phyloP scores from a whole-genome alignment of 192 early-diverging fungal genomes.

The Coemansia sp. region DNA sequence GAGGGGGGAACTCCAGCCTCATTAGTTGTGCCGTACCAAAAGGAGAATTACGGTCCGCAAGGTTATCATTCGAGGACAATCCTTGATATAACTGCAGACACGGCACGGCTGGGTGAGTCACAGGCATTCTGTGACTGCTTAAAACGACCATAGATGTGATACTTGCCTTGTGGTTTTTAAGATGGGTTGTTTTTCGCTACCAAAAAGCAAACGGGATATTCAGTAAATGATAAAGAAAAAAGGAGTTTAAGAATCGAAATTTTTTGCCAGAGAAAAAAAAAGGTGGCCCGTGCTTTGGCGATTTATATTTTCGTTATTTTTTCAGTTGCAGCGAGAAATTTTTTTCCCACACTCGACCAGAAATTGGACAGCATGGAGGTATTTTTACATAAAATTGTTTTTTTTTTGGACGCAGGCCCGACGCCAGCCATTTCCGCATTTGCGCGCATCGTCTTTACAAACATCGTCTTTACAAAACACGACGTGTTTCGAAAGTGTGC shows the following conservation, averaged over 20 bases:
- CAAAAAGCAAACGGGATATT: not conserved
- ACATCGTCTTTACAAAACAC: not conserved
- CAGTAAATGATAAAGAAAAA: not conserved
- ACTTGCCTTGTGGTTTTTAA: not conserved
- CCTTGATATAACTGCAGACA: not conserved
- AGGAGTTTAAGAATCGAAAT: too few relatives aligned
- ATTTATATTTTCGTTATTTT: not conserved
- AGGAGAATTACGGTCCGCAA: not conserved
- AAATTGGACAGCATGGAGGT: not conserved
- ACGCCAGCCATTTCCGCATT: not conserved
- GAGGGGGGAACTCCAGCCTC: not conserved
- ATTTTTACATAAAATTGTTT: not conserved
- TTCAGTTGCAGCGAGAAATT: not conserved
- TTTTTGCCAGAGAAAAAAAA: not conserved
- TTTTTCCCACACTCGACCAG: conserved; percentile 1
- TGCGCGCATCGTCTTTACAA: too few relatives aligned
- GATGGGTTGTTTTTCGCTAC: not conserved
- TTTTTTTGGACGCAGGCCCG: not conserved
- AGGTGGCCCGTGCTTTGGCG: not conserved
- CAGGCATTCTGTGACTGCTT: not conserved
- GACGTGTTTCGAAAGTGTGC: not conserved
- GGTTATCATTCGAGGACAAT: not conserved
- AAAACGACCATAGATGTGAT: not conserved
- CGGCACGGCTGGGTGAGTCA: conserved; percentile 5
- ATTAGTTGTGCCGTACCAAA: not conserved